phyloP scores from a whole-genome alignment of 2,329 filamentous ascomycete species.

The Massarina eburnea region DNA sequence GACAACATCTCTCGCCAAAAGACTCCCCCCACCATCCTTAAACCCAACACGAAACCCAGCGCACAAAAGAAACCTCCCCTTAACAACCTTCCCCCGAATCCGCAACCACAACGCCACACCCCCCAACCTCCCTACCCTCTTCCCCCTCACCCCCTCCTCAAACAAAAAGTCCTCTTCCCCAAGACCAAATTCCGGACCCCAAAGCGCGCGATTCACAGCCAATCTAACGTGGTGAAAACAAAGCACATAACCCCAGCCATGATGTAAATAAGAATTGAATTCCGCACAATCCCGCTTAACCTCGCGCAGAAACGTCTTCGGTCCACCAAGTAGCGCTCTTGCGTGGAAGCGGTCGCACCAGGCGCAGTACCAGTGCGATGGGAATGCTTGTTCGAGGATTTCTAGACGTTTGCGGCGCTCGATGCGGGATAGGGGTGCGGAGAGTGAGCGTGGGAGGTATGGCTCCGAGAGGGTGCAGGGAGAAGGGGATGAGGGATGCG shows the following conservation, averaged over 20 bases:
- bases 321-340: conserved; percentile 14
- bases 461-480: not conserved
- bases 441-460: too few relatives aligned
- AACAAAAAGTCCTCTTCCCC: conserved; percentile 18
- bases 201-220: conserved; percentile 19
- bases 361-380: conserved; percentile 35
- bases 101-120: not conserved
- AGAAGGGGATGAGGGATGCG: not conserved
- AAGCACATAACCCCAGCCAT: conserved; percentile 19
- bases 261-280: conserved; percentile 30
- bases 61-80: conserved; percentile 20
- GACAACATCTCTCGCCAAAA: not conserved
- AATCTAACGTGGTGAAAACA: conserved; percentile 34
- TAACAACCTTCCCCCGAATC: conserved; percentile 16
- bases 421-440: conserved; percentile 10
- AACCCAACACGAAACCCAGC: conserved; percentile 20
- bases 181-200: conserved; percentile 29
- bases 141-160: conserved; percentile 8
- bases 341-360: conserved; percentile 38
- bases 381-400: conserved; percentile 37
- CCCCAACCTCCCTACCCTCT: not conserved
- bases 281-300: conserved; percentile 20
- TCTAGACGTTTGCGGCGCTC: conserved; percentile 26
- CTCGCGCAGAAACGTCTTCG: conserved; percentile 4
- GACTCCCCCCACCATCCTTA: conserved; percentile 12